phyloP scores from a whole-genome alignment of 345 rosid genomes.

The Leavenworthia alabamica region DNA sequence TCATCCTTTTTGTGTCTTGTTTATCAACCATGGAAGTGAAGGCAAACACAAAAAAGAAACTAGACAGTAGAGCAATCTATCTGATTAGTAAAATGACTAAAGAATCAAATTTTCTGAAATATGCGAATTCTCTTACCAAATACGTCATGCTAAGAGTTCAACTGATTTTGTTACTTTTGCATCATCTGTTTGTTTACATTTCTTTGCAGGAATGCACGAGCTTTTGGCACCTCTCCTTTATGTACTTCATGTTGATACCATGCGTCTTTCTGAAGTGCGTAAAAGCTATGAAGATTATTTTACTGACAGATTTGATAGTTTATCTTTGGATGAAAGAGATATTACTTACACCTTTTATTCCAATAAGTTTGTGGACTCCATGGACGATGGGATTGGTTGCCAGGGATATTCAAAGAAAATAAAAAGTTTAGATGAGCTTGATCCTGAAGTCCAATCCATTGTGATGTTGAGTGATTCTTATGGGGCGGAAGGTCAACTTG shows the following conservation, averaged over 20 bases:
- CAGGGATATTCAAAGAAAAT: constrained; percentile 41
- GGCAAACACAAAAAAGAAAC: no score
- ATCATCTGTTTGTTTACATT: not conserved
- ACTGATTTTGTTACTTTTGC: no score
- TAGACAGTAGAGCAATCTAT: no score
- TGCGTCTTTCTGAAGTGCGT: no score
- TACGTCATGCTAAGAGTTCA: no score
- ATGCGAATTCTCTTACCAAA: no score
- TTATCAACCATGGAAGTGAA: no score
- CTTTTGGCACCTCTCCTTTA: no score
- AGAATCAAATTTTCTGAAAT: not conserved
- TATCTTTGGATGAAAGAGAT: constrained; percentile 61
- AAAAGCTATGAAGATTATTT: no score
- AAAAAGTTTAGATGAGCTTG: constrained; percentile 58
- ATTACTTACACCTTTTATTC: constrained; percentile 56
- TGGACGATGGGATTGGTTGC: constrained; percentile 44
- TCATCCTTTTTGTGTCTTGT: no score
- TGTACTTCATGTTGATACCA: no score
- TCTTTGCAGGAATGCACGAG: constrained; percentile 77
- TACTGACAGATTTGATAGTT: constrained; percentile 68
- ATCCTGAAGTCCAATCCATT: constrained; percentile 61
- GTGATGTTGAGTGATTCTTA: constrained; percentile 67
- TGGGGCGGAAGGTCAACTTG: constrained; percentile 88
- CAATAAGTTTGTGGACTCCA: constrained; percentile 49
- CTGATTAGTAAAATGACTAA: not conserved